Evolutionary conservation across 176 grass and related monocot genomes (phyloP).

Genomic region (Hyparrhenia diplandra): DNA sequence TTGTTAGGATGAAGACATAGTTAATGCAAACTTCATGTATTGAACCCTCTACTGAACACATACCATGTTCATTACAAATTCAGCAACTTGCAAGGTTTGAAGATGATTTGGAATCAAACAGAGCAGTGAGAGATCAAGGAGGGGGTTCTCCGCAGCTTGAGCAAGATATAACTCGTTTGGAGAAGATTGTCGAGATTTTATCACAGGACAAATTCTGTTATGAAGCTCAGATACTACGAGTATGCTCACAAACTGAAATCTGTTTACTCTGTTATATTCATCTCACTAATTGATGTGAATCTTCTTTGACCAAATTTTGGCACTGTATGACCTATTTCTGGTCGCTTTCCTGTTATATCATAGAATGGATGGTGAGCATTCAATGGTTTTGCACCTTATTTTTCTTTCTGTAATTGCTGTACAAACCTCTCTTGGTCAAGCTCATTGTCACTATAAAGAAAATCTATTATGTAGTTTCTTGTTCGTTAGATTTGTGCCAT

Average conservation of each 20-base stretch:
- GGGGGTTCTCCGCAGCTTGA: constrained; percentile 81
- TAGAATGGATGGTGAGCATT: constrained; percentile 13
- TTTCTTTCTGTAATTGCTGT: background rate
- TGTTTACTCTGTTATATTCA: constrained; percentile 10
- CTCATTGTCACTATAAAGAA: background rate
- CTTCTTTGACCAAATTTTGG: constrained; percentile 3
- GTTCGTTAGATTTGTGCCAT: background rate
- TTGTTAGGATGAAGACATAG: background rate
- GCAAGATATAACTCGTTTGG: constrained; percentile 81
- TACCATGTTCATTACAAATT: constrained; percentile 20
- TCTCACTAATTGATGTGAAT: background rate
- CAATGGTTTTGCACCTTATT: background rate
- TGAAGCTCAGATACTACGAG: constrained; percentile 93
- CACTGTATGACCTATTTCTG: background rate
- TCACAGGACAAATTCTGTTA: constrained; percentile 86
- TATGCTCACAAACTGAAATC: constrained; percentile 39
- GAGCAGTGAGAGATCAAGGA: constrained; percentile 74
- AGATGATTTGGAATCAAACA: constrained; percentile 76
- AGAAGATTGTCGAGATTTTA: constrained; percentile 75
- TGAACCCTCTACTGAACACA: constrained; percentile 18
- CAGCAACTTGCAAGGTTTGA: constrained; percentile 74
- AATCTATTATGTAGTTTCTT: background rate
- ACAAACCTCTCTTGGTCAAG: background rate
- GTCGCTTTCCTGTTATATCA: background rate
- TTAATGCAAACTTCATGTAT: background rate